Conservation (phyloP, 306 rosid genomes). For the Cucurbita ficifolia region DNA sequence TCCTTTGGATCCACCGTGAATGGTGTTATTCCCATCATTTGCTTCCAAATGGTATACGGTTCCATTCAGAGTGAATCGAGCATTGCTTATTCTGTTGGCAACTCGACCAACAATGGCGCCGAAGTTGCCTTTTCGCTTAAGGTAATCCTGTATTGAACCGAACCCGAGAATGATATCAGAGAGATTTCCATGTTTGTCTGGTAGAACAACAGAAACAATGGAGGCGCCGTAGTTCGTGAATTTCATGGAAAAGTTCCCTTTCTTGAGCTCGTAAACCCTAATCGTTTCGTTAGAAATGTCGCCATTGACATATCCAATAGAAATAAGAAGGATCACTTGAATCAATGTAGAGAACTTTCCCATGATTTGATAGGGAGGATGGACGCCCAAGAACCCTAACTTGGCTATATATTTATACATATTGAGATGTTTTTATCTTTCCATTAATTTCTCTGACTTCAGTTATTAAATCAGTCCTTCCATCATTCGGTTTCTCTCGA, state of each 20-base stretch:
- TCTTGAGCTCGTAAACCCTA: background rate
- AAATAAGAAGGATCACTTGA: background rate
- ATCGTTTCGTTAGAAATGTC: background rate
- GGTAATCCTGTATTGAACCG: background rate
- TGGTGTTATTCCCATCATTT: background rate
- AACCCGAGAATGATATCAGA: background rate
- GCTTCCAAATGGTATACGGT: background rate
- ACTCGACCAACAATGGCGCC: constrained; percentile 75
- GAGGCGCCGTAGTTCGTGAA: constrained; percentile 7
- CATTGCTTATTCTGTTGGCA: constrained; percentile 74
- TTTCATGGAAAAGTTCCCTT: constrained; percentile 3
- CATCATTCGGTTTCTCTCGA: no score
- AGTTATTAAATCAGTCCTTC: background rate
- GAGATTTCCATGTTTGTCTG: background rate
- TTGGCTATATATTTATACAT: no score
- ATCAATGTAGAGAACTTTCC: background rate
- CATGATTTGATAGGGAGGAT: background rate
- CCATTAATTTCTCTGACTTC: background rate
- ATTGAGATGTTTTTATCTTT: background rate
- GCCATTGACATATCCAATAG: background rate
- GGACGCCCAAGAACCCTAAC: no score
- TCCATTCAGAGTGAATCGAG: constrained; percentile 52
- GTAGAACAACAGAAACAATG: constrained; percentile 1
- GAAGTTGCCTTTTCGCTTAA: constrained; percentile 6
- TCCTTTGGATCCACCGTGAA: constrained; percentile 10